Evolutionary conservation across 1,139 yeast genomes (phyloP).

Genomic region (Nakaseomyces bracarensis): DNA sequence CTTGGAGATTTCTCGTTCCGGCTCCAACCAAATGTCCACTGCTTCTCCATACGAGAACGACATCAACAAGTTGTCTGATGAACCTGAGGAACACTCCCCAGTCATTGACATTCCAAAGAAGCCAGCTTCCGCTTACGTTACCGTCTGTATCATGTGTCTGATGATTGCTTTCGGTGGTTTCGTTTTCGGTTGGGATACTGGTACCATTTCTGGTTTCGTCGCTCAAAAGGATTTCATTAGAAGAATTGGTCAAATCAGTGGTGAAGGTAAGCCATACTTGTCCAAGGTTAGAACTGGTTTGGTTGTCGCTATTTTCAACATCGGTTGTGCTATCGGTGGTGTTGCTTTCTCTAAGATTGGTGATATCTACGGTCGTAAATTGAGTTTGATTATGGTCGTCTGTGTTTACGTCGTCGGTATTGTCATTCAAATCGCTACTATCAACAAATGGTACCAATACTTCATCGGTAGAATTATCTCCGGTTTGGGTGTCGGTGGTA

Average conservation of each 20-base stretch:
- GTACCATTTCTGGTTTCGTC: slow-evolving; percentile 71
- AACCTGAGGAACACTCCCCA: slow-evolving; percentile 11
- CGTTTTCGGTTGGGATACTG: slow-evolving; percentile 71
- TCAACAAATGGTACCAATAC: slow-evolving; percentile 45
- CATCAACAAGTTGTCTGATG: slow-evolving; percentile 12
- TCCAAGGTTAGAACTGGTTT: slow-evolving; percentile 53
- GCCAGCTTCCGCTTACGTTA: slow-evolving; percentile 43
- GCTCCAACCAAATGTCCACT: slow-evolving; percentile 16
- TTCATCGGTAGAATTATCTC: slow-evolving; percentile 58
- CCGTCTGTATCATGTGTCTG: slow-evolving; percentile 37
- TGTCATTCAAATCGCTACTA: slow-evolving; percentile 53
- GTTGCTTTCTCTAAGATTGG: slow-evolving; percentile 45
- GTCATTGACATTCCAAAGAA: slow-evolving; percentile 33
- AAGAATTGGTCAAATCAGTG: slow-evolving; percentile 39
- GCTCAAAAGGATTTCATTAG: slow-evolving; percentile 55
- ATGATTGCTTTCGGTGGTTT: slow-evolving; percentile 60
- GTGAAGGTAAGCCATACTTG: slow-evolving; percentile 35
- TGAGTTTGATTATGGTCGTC: slow-evolving; percentile 48
- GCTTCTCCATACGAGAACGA: slow-evolving; percentile 21
- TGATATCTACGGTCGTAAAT: slow-evolving; percentile 56
- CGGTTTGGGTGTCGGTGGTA: slow-evolving; percentile 60
- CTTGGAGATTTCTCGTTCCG: slow-evolving; percentile 15
- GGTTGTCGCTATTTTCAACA: slow-evolving; percentile 58
- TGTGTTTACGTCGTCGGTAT: slow-evolving; percentile 55
- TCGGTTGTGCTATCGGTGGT: slow-evolving; percentile 69